Conservation (phyloP, 345 rosid genomes). For the Arabis alpina region DNA sequence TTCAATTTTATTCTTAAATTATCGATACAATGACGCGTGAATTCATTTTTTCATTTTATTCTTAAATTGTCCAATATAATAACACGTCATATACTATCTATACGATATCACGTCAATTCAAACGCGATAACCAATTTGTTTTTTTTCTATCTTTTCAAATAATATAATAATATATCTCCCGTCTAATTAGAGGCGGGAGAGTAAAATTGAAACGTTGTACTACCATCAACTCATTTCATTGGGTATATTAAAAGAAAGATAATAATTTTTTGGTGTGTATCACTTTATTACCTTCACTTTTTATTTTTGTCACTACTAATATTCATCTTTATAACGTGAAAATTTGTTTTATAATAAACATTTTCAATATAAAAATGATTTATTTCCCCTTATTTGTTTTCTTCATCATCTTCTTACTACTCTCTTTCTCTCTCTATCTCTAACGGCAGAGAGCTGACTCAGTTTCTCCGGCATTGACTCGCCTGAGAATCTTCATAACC, state of each 20-base stretch:
- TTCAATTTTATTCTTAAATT: too few species aligned
- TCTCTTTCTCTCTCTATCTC: constrained; percentile 34
- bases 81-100: too few species aligned
- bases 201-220: constrained; percentile 1
- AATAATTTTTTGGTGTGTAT: too few species aligned
- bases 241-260: too few species aligned
- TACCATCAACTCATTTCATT: too few species aligned
- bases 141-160: neutral
- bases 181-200: neutral
- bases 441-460: constrained; percentile 43
- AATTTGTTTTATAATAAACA: neutral
- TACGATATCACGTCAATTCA: neutral
- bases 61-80: too few species aligned
- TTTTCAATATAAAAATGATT: neutral
- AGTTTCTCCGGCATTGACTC: constrained; percentile 57
- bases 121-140: too few species aligned
- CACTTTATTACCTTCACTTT: neutral
- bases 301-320: neutral
- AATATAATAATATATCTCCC: neutral
- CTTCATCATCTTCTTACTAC: constrained; percentile 11
- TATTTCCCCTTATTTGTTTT: neutral
- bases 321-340: neutral
- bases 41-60: neutral
- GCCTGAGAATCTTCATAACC: constrained; percentile 34
- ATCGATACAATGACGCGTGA: neutral